phyloP scores from a whole-genome alignment of 2,329 filamentous ascomycete species.

The Tolypocladium paradoxum region DNA sequence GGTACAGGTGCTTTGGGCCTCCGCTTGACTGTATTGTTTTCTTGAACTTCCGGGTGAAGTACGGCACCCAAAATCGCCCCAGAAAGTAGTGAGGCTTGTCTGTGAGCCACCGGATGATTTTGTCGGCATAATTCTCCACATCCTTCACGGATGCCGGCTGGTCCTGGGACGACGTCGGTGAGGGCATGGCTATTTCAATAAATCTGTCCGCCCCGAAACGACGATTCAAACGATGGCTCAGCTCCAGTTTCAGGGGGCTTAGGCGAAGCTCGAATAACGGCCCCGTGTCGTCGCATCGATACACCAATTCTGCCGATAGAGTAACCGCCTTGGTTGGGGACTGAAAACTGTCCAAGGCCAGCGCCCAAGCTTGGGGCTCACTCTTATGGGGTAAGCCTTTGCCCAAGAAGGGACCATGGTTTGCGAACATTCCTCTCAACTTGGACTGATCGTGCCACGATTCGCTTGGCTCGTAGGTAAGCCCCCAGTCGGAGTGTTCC shows the following conservation, averaged over 20 bases:
- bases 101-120: constrained; percentile 19
- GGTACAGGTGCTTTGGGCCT: constrained; percentile 14
- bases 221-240: constrained; percentile 39
- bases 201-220: constrained; percentile 50
- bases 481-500: constrained; percentile 21
- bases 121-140: constrained; percentile 17
- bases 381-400: constrained; percentile 39
- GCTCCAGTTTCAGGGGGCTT: constrained; percentile 35
- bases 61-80: constrained; percentile 36
- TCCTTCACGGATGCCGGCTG: constrained; percentile 18
- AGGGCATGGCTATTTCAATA: constrained; percentile 42
- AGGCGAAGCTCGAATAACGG: constrained; percentile 36
- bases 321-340: constrained; percentile 26
- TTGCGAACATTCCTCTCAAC: constrained; percentile 30
- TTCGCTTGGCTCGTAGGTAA: constrained; percentile 23
- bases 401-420: constrained; percentile 27
- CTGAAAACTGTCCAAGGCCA: constrained; percentile 26
- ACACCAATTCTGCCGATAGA: constrained; percentile 31
- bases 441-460: constrained; percentile 31
- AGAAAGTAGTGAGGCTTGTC: constrained; percentile 27
- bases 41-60: constrained; percentile 31
- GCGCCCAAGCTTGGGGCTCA: constrained; percentile 32
- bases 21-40: constrained; percentile 24
- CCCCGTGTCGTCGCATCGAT: constrained; percentile 20
- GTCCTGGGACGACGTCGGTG: constrained; percentile 17